Evolutionary conservation across 441 rosid species (phyloP).

Genomic region (Raphanus hybrid): DNA sequence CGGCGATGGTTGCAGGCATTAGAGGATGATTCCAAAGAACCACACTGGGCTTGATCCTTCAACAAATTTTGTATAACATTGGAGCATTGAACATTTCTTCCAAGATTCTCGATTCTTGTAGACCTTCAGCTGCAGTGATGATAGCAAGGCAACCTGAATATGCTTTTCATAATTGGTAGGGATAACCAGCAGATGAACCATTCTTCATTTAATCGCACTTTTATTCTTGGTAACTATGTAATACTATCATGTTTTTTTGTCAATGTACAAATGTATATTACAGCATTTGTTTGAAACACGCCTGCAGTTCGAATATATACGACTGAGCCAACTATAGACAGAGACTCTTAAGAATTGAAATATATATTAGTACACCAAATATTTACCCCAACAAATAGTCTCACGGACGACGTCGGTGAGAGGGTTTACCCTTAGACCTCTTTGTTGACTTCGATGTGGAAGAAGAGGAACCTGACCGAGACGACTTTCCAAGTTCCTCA

Average conservation of each 20-base stretch:
- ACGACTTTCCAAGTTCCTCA: constrained; percentile 53
- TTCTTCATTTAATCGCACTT: background rate
- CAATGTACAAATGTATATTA: constrained; percentile 15
- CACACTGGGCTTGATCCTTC: background rate
- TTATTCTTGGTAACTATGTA: constrained; percentile 16
- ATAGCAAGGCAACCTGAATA: background rate
- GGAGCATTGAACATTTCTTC: background rate
- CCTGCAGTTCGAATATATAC: background rate
- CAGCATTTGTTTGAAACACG: constrained; percentile 12
- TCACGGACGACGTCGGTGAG: constrained; percentile 26
- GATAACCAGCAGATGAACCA: background rate
- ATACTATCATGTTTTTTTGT: constrained; percentile 21
- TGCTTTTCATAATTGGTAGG: background rate
- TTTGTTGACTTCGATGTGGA: constrained; percentile 51
- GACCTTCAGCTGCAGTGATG: background rate
- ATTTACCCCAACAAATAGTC: constrained; percentile 11
- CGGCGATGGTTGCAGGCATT: background rate
- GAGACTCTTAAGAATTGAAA: background rate
- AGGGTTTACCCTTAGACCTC: constrained; percentile 46
- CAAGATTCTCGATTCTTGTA: background rate
- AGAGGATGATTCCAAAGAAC: background rate
- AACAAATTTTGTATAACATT: background rate
- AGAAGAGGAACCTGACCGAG: constrained; percentile 24
- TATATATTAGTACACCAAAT: constrained; percentile 8
- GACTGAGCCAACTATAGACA: constrained; percentile 13